Conservation (phyloP, 768 basidiomycete genomes). For the Leucogyrophana mollusca region DNA sequence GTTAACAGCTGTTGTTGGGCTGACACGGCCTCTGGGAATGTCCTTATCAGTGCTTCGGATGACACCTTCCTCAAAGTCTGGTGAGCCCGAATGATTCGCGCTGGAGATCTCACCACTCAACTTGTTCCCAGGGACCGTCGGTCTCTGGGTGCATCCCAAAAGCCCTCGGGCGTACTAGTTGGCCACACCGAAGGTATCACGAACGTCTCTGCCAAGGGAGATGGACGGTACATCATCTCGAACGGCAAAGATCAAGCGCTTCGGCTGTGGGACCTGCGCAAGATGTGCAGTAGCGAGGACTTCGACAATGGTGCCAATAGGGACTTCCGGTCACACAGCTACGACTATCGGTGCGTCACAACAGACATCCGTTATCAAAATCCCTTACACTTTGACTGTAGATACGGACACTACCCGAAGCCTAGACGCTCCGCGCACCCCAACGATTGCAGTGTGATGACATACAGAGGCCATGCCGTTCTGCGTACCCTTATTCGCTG, state of each 20-base stretch:
- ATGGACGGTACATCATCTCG: slow-evolving; percentile 92
- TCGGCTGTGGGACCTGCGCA: slow-evolving; percentile 91
- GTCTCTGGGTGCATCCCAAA: slow-evolving; percentile 46
- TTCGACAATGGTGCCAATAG: slow-evolving; percentile 52
- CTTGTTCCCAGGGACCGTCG: slow-evolving; percentile 45
- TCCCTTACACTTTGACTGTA: slow-evolving; percentile 24
- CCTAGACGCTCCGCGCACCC: slow-evolving; percentile 70
- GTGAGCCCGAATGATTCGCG: slow-evolving; percentile 40
- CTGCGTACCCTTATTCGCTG: slow-evolving; percentile 92
- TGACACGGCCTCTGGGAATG: slow-evolving; percentile 87
- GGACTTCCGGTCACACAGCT: slow-evolving; percentile 57
- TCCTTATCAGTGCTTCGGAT: slow-evolving; percentile 93
- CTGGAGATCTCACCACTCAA: background rate
- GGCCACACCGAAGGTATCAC: slow-evolving; percentile 97
- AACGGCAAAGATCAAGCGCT: slow-evolving; percentile 96
- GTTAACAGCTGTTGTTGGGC: slow-evolving; percentile 98
- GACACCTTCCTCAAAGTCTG: slow-evolving; percentile 95
- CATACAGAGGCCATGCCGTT: slow-evolving; percentile 89
- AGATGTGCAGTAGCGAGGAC: slow-evolving; percentile 78
- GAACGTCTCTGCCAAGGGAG: slow-evolving; percentile 92
- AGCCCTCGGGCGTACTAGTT: slow-evolving; percentile 89
- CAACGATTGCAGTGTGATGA: slow-evolving; percentile 91
- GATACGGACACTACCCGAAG: slow-evolving; percentile 65
- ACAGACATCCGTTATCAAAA: background rate
- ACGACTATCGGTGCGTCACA: slow-evolving; percentile 77